Base-by-base conservation (phyloP, 2,329 filamentous ascomycete species). In the Alternaria triticimaculans region DNA sequence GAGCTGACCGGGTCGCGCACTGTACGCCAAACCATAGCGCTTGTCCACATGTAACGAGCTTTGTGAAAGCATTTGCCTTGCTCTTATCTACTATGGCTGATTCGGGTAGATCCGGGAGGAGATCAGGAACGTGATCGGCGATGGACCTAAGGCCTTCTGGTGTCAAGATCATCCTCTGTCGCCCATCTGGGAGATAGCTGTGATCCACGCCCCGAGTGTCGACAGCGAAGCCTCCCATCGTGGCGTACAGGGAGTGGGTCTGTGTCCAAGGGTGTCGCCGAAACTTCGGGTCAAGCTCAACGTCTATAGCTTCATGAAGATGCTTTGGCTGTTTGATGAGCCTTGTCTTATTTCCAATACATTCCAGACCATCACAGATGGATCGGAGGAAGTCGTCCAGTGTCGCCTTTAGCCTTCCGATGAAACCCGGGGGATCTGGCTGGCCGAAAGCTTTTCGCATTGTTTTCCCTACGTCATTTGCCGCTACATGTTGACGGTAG, bases 401-500 rank as follows among this genome's bases (percentile, higher is more conserved):
- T n/a, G n/a, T n/a, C n/a, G n/a, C n/a, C n/a, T n/a, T n/a, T n/a
- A n/a, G n/a, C n/a, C n/a, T n/a, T n/a, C n/a, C n/a, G n/a, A n/a
- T 6, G n/a, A 49, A 4, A 15, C 15, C 5, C 12, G 4, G 15
- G 2, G 46, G 3, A 3, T 49, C 25, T 5, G 26, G 6, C 11
- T 30, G 48, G 0, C 1, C 6, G 2, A 21, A 50, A 2, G 46
- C 25, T 2, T 5, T 20, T 5, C 46, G 3, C 46, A 50, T 50
- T 0, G 0, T 6, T 14, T 10, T 20, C 3, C 48, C 48, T 0
- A 50, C 8, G 0, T 5, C 0, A 0, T 0, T 30, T 30, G 46
- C 25, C 1, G 9, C 12, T 6, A 10, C 0, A 2, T 30, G 48
- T 18, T 50, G 6, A 4, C 2, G 0, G 14, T 6, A 50, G 20